Percentiles rank a stretch among this genome's conserved stretches.
Evolutionary conservation across 2,329 filamentous ascomycete genomes (phyloP).

Genomic region (Juglanconis sp.): DNA sequence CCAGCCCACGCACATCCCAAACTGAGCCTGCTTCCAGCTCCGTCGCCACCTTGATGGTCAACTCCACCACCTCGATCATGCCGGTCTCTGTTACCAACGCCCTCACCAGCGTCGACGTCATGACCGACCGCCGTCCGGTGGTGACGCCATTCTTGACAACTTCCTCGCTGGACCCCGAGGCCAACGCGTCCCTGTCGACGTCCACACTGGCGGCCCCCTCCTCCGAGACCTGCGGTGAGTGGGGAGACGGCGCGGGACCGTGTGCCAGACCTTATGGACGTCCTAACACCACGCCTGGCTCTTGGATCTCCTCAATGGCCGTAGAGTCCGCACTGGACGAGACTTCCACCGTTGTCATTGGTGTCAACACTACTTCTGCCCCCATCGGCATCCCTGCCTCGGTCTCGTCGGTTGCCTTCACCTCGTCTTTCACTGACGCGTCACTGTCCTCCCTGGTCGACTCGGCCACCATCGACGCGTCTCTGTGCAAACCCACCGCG

Average conservation of each 20-base stretch:
- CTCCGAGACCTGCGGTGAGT: slow-evolving; percentile 11
- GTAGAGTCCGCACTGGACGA: not conserved
- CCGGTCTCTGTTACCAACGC: not conserved
- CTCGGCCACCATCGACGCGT: not conserved
- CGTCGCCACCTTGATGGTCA: not conserved
- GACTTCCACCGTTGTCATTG: not conserved
- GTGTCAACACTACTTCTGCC: not conserved
- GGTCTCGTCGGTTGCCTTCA: not conserved
- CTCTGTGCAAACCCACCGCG: not conserved
- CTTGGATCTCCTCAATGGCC: slow-evolving; percentile 6
- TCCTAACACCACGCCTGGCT: slow-evolving; percentile 11
- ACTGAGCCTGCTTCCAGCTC: not conserved
- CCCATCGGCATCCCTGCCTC: not conserved
- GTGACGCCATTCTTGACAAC: not conserved
- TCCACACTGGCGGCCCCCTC: not conserved
- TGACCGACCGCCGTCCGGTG: not conserved
- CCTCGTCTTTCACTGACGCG: slow-evolving; percentile 1
- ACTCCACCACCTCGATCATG: not conserved
- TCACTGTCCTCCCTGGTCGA: not conserved
- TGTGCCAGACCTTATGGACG: slow-evolving; percentile 15
- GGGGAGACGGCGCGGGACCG: slow-evolving; percentile 14
- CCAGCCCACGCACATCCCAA: not conserved
- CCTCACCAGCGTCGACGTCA: not conserved
- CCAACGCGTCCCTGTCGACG: not conserved
- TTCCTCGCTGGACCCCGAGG: not conserved